A percentile compares a stretch with the other conserved stretches of the same genome.
Conservation (phyloP, 257 asterid species). For the Solanum bukasovii region DNA sequence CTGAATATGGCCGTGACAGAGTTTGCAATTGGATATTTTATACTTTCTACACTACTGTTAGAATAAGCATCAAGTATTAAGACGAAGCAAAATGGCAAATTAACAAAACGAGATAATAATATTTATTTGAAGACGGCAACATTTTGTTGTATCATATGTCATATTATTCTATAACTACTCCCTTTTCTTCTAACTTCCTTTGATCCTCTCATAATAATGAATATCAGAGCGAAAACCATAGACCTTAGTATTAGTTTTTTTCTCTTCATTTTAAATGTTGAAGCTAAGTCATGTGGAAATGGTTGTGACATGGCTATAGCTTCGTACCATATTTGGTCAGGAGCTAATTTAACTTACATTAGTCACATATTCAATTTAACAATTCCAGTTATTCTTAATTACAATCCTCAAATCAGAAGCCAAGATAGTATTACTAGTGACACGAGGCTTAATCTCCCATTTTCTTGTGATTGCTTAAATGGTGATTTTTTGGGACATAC, state of each 20-base stretch:
- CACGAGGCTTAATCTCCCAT: constrained; percentile 48
- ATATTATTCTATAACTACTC: constrained; percentile 11
- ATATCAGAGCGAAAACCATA: constrained; percentile 3
- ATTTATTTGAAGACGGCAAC: constrained; percentile 18
- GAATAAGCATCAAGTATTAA: background rate
- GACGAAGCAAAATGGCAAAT: background rate
- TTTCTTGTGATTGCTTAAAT: constrained; percentile 67
- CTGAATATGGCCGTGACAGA: background rate
- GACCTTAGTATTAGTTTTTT: background rate
- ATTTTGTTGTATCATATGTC: constrained; percentile 5
- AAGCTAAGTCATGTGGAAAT: constrained; percentile 39
- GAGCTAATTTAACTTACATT: constrained; percentile 55
- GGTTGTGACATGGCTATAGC: constrained; percentile 65
- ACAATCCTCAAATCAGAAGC: constrained; percentile 29
- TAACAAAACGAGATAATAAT: background rate
- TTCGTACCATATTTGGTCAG: constrained; percentile 51
- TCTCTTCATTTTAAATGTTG: constrained; percentile 8
- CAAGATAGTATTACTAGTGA: constrained; percentile 29
- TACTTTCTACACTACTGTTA: background rate
- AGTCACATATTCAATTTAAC: constrained; percentile 30
- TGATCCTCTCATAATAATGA: constrained; percentile 14
- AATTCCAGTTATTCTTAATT: constrained; percentile 23
- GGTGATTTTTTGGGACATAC: constrained; percentile 71
- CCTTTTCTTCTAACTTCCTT: background rate
- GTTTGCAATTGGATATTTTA: background rate